Base-by-base conservation (phyloP, 2,329 filamentous ascomycete genomes). In the Trichophyton equinum region DNA sequence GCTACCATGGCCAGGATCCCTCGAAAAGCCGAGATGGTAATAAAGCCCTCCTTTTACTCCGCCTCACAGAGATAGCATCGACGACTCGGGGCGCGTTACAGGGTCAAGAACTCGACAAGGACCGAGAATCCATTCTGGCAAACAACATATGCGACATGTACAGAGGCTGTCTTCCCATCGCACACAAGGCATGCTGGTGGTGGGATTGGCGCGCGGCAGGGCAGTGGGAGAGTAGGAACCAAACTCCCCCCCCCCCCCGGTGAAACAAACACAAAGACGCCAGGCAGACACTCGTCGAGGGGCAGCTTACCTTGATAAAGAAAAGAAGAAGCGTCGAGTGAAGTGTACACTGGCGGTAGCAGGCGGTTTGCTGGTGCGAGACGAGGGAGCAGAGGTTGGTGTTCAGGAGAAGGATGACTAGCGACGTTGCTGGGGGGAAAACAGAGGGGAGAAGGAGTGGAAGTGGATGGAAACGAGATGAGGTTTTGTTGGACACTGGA, bases 401-500 rank as follows among this genome's bases (percentile, higher is more conserved):
- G 46, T 51, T 51, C 20, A 27, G 40, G 33, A 38, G 33, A 51
- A 58, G 53, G 55, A 57, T 59, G 60, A 62, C 59, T 30, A 38
- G 47, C 22, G 27, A 30, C 8, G 20, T 44, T 60, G 59, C 46
- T 44, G 47, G 18, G 59, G 60, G 47, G 36, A 60, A 44, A 44
- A 44, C 44, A 38, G 58, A 56, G 60, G 57, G 22, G 44, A 60
- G 33, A 38, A 38, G 33, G 33, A 38, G 60, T 63, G 63, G 59
- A 60, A 62, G 62, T 61, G 56, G 60, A 60, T 62, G 55, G 62
- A 61, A 62, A 36, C 58, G 56, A 42, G 51, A 30, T 60, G 62
- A 64, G 58, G 61, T 61, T 62, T 62, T 62, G 62, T 61, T 62
- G 60, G 62, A 62, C 38, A 57, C 18, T 62, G 58, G 58, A 58